Conservation (phyloP, 2,329 filamentous ascomycete species). For the Dactylella cylindrospora region DNA sequence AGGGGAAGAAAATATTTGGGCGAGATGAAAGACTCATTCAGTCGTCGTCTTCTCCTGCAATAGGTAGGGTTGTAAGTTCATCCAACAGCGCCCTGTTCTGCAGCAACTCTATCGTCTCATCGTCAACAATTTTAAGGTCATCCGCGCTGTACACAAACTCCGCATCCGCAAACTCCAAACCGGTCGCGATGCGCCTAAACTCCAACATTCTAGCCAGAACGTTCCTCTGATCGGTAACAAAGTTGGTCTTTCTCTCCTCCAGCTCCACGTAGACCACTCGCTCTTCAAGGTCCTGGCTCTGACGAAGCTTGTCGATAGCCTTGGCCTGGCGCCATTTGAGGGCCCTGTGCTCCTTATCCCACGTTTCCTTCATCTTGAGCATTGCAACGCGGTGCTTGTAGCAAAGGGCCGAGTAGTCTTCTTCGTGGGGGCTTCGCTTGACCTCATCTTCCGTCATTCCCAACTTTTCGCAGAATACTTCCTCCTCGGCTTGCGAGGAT, state of each 20-base stretch:
- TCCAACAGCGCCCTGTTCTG: no score
- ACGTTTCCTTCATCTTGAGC: conserved; percentile 31
- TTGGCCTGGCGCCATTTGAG: conserved; percentile 19
- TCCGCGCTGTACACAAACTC: conserved; percentile 25
- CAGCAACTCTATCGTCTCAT: no score
- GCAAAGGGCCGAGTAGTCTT: conserved; percentile 15
- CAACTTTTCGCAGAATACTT: conserved; percentile 22
- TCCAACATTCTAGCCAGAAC: conserved; percentile 38
- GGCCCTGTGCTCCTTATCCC: conserved; percentile 23
- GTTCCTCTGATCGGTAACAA: conserved; percentile 31
- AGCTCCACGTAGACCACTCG: conserved; percentile 29
- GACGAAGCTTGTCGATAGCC: conserved; percentile 13
- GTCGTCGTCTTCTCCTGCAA: no score
- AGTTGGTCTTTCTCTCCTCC: conserved; percentile 16
- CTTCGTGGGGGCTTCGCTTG: conserved; percentile 2
- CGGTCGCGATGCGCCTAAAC: conserved; percentile 21
- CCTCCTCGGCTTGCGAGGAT: conserved; percentile 12
- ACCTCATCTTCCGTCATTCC: conserved; percentile 18
- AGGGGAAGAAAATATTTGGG: not conserved
- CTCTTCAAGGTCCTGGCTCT: conserved; percentile 17
- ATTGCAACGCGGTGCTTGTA: conserved; percentile 18
- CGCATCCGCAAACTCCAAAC: conserved; percentile 7
- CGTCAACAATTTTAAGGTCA: conserved; percentile 15
- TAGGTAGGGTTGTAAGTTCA: no score
- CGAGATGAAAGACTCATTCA: no score